phyloP scores from a whole-genome alignment of 169 alveolate genomes.

The Cryptosporidium ryanae region DNA sequence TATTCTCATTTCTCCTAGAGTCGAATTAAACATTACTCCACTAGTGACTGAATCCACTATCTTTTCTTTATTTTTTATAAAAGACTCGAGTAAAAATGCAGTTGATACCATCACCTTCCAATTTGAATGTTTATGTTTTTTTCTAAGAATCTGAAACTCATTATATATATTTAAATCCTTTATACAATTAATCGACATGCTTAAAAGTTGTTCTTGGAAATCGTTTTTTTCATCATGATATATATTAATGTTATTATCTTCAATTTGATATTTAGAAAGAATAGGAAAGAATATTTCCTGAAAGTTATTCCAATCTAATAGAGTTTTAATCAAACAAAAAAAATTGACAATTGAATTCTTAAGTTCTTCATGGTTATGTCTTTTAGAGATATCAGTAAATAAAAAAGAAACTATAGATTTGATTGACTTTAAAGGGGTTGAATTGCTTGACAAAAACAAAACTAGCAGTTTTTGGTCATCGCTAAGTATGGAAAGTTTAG shows the following conservation, averaged over 20 bases:
- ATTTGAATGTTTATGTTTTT: neutral
- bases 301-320: conserved; percentile 12
- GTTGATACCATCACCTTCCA: neutral
- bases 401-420: neutral
- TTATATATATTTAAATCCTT: neutral
- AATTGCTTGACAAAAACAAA: conserved; percentile 30
- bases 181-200: conserved; percentile 5
- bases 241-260: neutral
- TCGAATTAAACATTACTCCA: too few relatives aligned
- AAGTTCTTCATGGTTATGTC: neutral
- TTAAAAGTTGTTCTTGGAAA: neutral
- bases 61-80: neutral
- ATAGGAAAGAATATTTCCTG: neutral
- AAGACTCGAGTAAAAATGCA: conserved; percentile 26
- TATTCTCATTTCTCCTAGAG: too few relatives aligned
- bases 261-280: neutral
- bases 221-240: neutral
- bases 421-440: conserved; percentile 18
- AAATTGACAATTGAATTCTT: neutral
- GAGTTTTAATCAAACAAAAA: conserved; percentile 2
- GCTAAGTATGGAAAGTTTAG: neutral
- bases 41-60: too few relatives aligned
- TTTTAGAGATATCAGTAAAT: neutral
- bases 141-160: neutral
- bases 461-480: neutral